Evolutionary conservation across 2,329 filamentous ascomycete genomes (phyloP), one percentile per base, ranked within the genome.

Genomic region (Fusarium sp.): DNA sequence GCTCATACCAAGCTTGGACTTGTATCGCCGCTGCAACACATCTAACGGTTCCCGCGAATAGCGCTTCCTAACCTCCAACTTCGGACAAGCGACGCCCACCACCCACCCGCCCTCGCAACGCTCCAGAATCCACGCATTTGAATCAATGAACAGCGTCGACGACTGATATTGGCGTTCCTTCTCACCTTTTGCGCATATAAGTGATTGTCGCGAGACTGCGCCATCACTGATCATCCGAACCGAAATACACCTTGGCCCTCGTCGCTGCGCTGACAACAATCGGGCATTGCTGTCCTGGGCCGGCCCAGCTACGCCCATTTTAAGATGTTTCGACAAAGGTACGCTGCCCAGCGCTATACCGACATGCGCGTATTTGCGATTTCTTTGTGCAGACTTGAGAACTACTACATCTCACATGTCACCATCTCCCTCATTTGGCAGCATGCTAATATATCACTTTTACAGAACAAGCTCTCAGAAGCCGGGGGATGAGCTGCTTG

Each of bases 401-500:
- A 30, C 15, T 12, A 10, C n/a, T 56, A 4, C n/a, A 30, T 62
- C 32, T 17, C 32, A 40, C 22, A 50, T 52, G 38, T 20, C 20
- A 45, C 35, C 50, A 11, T n/a, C 40, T 6, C 14, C 9, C 35
- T 65, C 30, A 4, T 20, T 8, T 54, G 35, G 27, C 43, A 57
- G 59, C 11, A 52, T 68, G 38, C 59, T 65, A 64, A 68, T 63
- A 65, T 38, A 43, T 33, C 25, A 52, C 54, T 62, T 38, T 10
- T 57, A 10, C 76, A 94, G 92, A 85, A 94, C 90, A 80, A 95
- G 90, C 82, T 91, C 93, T 65, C 94, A 95, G 83, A 97, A 97
- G 86, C 95, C 95, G 65, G 92, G 91, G 82, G 93, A 95, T 81
- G 94, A 95, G 79, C 89, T 98, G 80, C 91, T 97, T 82, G 91